These are phyloP conservation scores for Dothidotthia symphoricarpi DNA, from an alignment of 2,329 filamentous ascomycete genomes.

Conservation along the genomic window DNA sequence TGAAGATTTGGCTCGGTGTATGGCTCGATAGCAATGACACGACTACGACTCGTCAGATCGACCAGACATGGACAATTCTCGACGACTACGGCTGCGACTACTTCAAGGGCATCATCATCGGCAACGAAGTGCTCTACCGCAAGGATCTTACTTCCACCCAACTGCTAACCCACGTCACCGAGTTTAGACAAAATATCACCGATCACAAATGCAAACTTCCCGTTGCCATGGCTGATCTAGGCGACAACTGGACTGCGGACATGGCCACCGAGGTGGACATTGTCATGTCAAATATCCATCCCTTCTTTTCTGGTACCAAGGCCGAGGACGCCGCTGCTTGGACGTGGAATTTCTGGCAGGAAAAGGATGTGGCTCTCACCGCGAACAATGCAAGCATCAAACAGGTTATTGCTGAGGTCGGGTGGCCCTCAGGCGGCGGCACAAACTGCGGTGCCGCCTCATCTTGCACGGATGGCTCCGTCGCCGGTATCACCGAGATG, in stretches of 20 bases:
- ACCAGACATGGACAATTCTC: constrained; percentile 81
- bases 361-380: constrained; percentile 65
- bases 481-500: constrained; percentile 76
- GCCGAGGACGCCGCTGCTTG: constrained; percentile 69
- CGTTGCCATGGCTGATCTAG: constrained; percentile 84
- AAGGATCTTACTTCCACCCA: constrained; percentile 64
- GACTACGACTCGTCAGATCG: constrained; percentile 78
- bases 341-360: constrained; percentile 81
- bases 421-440: constrained; percentile 84
- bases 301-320: constrained; percentile 82
- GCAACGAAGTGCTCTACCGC: constrained; percentile 63
- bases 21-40: constrained; percentile 84
- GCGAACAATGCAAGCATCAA: constrained; percentile 48
- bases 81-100: constrained; percentile 56
- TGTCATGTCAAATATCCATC: constrained; percentile 96
- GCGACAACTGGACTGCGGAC: constrained; percentile 75
- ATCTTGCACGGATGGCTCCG: constrained; percentile 63
- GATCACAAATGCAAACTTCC: constrained; percentile 66
- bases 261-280: constrained; percentile 74
- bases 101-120: constrained; percentile 62
- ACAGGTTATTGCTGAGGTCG: constrained; percentile 86
- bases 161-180: constrained; percentile 63
- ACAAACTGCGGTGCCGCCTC: constrained; percentile 65
- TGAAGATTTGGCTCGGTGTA: constrained; percentile 93
- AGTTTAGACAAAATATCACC: constrained; percentile 68